A percentile compares a stretch with the other conserved stretches of the same genome.
These are phyloP conservation scores for Diplosphaera chodatii DNA, from an alignment of 139 green algal genomes.

Conservation along the genomic window DNA sequence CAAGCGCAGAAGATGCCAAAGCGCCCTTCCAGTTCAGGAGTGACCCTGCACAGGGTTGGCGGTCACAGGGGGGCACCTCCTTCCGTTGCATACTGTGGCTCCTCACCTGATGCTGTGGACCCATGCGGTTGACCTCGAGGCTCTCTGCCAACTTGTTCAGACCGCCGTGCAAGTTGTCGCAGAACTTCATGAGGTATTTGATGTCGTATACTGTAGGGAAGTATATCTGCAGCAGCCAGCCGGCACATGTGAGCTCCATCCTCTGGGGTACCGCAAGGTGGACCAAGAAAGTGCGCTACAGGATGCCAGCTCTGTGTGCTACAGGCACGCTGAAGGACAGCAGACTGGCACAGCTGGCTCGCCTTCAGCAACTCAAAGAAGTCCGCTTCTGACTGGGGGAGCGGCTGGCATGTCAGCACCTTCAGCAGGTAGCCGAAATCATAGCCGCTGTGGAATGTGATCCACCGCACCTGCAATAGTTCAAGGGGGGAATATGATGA, in stretches of 20 bases:
- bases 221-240: slow-evolving; percentile 64
- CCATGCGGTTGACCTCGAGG: slow-evolving; percentile 92
- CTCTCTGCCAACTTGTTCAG: slow-evolving; percentile 95
- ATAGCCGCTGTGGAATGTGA: slow-evolving; percentile 91
- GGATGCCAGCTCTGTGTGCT: too few relatives aligned
- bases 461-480: slow-evolving; percentile 71
- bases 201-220: slow-evolving; percentile 99
- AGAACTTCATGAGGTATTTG: slow-evolving; percentile 98
- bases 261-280: too few relatives aligned
- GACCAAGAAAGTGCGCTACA: too few relatives aligned
- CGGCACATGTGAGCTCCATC: too few relatives aligned
- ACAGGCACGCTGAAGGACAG: too few relatives aligned
- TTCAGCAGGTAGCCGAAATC: slow-evolving; percentile 99
- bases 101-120: slow-evolving; percentile 87
- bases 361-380: slow-evolving; percentile 91
- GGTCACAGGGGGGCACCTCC: too few relatives aligned
- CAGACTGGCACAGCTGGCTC: too few relatives aligned
- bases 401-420: slow-evolving; percentile 81
- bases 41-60: too few relatives aligned
- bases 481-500: too few relatives aligned
- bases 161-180: slow-evolving; percentile 92
- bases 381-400: slow-evolving; percentile 80
- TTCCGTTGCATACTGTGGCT: too few relatives aligned
- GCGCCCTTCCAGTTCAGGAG: too few relatives aligned
- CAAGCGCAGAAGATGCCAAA: too few relatives aligned